Evolutionary conservation across 2,329 filamentous ascomycete species (phyloP).

Genomic region (Verticillium nubilum): DNA sequence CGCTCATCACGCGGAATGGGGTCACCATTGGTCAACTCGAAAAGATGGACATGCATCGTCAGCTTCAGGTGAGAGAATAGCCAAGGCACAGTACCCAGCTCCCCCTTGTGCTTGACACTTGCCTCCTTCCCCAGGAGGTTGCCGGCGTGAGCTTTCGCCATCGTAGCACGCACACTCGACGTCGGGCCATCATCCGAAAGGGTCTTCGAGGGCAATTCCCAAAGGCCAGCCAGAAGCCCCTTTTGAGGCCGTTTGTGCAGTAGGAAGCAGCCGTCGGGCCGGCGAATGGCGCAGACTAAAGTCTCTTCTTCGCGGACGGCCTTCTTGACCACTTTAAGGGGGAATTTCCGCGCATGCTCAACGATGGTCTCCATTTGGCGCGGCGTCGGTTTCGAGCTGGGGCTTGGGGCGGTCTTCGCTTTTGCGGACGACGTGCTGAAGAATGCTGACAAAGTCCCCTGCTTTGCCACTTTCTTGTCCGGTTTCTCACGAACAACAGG

Average conservation of each 20-base stretch:
- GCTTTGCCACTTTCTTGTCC: slow-evolving; percentile 14
- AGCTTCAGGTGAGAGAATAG: slow-evolving; percentile 51
- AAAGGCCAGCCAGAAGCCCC: slow-evolving; percentile 48
- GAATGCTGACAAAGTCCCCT: slow-evolving; percentile 29
- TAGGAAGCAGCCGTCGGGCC: slow-evolving; percentile 37
- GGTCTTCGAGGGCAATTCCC: slow-evolving; percentile 48
- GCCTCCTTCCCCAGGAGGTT: slow-evolving; percentile 15
- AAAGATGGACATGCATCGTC: slow-evolving; percentile 52
- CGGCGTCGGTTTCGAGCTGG: not conserved
- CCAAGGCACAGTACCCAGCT: slow-evolving; percentile 51
- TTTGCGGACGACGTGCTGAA: not conserved
- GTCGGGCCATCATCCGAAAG: slow-evolving; percentile 22
- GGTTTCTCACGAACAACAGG: slow-evolving; percentile 7
- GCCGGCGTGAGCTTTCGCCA: slow-evolving; percentile 29
- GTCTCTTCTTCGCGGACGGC: slow-evolving; percentile 45
- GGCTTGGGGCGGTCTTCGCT: not conserved
- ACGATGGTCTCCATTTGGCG: slow-evolving; percentile 27
- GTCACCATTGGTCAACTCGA: slow-evolving; percentile 23
- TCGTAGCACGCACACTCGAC: slow-evolving; percentile 24
- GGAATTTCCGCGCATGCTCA: slow-evolving; percentile 44
- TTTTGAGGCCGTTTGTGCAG: slow-evolving; percentile 46
- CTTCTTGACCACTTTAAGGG: slow-evolving; percentile 45
- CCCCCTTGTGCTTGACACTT: slow-evolving; percentile 25
- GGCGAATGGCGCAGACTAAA: slow-evolving; percentile 46
- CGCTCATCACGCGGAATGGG: slow-evolving; percentile 11